These are phyloP conservation scores for Flaveria bidentis DNA, from an alignment of 129 eudicot genomes.

Conservation along the genomic window DNA sequence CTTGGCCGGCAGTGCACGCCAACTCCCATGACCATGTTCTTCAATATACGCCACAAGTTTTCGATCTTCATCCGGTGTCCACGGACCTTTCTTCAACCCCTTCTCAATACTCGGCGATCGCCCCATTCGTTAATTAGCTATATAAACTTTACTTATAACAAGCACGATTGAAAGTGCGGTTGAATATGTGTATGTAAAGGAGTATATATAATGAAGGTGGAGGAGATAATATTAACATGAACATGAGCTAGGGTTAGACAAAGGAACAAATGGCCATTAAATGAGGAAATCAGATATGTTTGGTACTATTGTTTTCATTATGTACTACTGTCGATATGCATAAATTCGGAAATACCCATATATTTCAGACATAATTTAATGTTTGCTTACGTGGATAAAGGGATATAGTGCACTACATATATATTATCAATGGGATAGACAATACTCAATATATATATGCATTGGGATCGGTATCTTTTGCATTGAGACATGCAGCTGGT, in stretches of 20 bases:
- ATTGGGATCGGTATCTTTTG: constrained; percentile 8
- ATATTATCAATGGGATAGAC: neutral
- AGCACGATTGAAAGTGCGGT: neutral
- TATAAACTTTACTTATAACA: neutral
- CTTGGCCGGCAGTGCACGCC: constrained; percentile 68
- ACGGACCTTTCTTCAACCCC: constrained; percentile 75
- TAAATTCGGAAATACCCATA: constrained; percentile 30
- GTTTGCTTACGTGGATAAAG: neutral
- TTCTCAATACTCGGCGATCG: constrained; percentile 49
- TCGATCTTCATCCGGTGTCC: constrained; percentile 69
- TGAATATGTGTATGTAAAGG: neutral
- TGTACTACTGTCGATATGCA: constrained; percentile 15
- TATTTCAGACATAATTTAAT: constrained; percentile 24
- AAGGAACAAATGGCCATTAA: constrained; percentile 17
- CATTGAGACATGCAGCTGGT: neutral
- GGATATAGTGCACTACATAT: neutral
- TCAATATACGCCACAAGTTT: constrained; percentile 58
- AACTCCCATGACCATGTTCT: constrained; percentile 69
- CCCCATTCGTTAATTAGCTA: constrained; percentile 36
- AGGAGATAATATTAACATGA: neutral
- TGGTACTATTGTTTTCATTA: constrained; percentile 26
- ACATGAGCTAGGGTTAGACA: constrained; percentile 17
- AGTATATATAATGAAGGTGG: constrained; percentile 13
- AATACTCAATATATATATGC: neutral
- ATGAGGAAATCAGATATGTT: constrained; percentile 32